Evolutionary conservation across 2,329 filamentous ascomycete genomes (phyloP).

Genomic region (Xylaria sp.): DNA sequence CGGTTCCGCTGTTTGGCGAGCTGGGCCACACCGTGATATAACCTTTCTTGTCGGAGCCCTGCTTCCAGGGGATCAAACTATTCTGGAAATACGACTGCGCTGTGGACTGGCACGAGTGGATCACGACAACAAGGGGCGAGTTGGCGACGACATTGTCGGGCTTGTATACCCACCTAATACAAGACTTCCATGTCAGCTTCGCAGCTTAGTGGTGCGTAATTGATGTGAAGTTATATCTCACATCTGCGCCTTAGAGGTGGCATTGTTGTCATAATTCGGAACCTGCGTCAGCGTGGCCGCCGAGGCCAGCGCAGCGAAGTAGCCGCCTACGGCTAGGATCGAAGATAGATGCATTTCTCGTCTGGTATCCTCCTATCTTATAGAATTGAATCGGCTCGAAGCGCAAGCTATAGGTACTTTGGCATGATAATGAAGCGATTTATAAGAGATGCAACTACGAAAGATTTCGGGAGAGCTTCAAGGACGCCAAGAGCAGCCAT

Average conservation of each 20-base stretch:
- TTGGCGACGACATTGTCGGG: conserved; percentile 52
- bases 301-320: conserved; percentile 41
- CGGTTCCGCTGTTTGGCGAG: conserved; percentile 58
- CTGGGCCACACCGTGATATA: conserved; percentile 63
- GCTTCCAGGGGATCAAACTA: conserved; percentile 52
- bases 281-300: conserved; percentile 52
- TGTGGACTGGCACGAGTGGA: conserved; percentile 54
- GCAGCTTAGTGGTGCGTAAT: no score
- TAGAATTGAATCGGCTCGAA: not conserved
- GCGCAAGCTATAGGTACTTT: not conserved
- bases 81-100: conserved; percentile 53
- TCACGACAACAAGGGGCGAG: conserved; percentile 52
- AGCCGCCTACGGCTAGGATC: conserved; percentile 37
- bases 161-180: conserved; percentile 50
- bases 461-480: not conserved
- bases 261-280: conserved; percentile 51
- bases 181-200: conserved; percentile 15
- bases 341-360: conserved; percentile 40
- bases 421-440: not conserved
- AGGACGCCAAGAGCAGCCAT: conserved; percentile 11
- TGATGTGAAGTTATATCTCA: conserved; percentile 35
- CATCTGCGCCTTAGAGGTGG: conserved; percentile 52
- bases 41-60: conserved; percentile 51
- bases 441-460: not conserved
- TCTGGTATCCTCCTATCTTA: not conserved